phyloP scores from a whole-genome alignment of 2,329 filamentous ascomycete genomes.

The Fusarium praegraminearum region DNA sequence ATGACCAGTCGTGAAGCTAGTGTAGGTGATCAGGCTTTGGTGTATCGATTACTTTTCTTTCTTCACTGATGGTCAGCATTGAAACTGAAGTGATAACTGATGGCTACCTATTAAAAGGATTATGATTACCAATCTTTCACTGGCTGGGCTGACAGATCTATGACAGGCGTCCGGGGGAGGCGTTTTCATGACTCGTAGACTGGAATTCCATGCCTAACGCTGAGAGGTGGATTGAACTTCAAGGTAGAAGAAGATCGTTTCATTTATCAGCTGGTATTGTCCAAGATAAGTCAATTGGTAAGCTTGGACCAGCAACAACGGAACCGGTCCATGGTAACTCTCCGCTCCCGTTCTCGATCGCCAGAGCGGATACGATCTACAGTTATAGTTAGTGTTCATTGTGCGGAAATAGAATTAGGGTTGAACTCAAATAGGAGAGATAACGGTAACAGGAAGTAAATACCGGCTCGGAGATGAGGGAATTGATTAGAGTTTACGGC shows the following conservation, averaged over 20 bases:
- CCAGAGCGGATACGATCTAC: background rate
- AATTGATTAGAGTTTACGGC: background rate
- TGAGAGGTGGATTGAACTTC: background rate
- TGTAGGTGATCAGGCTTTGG: too few species aligned
- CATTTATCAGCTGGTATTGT: background rate
- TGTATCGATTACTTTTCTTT: too few species aligned
- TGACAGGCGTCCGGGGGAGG: background rate
- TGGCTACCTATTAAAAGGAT: background rate
- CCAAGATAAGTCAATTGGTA: background rate
- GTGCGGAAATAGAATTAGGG: background rate
- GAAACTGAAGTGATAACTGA: too few species aligned
- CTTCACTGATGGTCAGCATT: too few species aligned
- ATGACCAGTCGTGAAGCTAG: too few species aligned
- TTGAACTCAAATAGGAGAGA: background rate
- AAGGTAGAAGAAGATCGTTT: too few species aligned
- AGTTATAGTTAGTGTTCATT: background rate
- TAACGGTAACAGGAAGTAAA: background rate
- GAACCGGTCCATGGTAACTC: background rate
- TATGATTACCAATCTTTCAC: background rate
- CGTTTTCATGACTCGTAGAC: background rate
- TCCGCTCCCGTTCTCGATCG: background rate
- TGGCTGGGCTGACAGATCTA: background rate
- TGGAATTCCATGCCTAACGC: background rate
- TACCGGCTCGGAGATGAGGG: background rate
- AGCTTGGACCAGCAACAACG: background rate